Evolutionary conservation across 352 stramenopile species (phyloP).

Genomic region (Pythium phragmitis): DNA sequence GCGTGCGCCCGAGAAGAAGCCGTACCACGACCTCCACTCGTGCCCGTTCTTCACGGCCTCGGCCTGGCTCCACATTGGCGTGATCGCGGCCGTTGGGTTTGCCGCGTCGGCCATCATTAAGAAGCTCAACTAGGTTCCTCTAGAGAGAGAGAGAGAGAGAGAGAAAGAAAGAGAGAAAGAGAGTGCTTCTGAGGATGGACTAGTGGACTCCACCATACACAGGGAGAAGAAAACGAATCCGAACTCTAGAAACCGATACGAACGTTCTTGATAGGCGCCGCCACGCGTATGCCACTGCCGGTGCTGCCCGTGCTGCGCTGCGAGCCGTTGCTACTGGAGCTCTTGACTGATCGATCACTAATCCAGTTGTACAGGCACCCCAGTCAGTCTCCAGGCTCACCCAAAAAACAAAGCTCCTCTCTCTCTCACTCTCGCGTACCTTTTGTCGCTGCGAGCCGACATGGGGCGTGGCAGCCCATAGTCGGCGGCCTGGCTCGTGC

Average conservation of each 20-base stretch:
- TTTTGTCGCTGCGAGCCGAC: conserved; percentile 71
- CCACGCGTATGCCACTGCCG: conserved; percentile 45
- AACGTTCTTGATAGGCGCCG: conserved; percentile 62
- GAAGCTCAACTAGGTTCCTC: conserved; percentile 37
- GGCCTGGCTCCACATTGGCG: conserved; percentile 73
- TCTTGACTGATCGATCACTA: conserved; percentile 57
- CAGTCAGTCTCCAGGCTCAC: conserved; percentile 3
- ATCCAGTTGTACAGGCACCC: neutral
- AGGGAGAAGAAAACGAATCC: conserved; percentile 8
- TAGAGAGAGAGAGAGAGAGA: neutral
- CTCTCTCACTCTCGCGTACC: conserved; percentile 32
- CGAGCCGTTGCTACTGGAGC: conserved; percentile 49
- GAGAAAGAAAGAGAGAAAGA: neutral
- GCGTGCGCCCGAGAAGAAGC: conserved; percentile 58
- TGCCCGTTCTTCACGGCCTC: conserved; percentile 81
- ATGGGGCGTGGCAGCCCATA: conserved; percentile 46
- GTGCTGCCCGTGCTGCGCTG: conserved; percentile 49
- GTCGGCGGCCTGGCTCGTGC: conserved; percentile 35
- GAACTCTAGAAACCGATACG: conserved; percentile 51
- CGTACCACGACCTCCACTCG: conserved; percentile 69
- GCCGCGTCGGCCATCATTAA: conserved; percentile 46
- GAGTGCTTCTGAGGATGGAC: neutral
- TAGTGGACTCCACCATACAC: neutral
- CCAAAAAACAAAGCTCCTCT: neutral
- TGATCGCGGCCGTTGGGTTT: conserved; percentile 55